Evolutionary conservation across 2,329 filamentous ascomycete genomes (phyloP).

Genomic region (Cercospora sp.): DNA sequence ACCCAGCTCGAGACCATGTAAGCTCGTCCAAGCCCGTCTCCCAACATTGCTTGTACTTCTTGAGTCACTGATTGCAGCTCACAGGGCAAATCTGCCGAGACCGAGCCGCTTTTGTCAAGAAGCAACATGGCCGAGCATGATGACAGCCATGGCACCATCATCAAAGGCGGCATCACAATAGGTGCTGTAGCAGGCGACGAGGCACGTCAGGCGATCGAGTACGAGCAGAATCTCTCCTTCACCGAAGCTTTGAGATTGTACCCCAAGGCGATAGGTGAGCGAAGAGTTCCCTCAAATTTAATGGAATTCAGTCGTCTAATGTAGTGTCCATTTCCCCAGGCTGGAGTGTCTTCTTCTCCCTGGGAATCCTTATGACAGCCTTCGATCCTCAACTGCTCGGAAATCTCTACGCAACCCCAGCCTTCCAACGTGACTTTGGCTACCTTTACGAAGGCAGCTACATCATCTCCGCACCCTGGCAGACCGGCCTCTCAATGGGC

Average conservation of each 20-base stretch:
- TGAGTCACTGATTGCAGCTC: neutral
- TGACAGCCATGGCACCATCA: conserved; percentile 4
- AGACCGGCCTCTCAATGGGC: conserved; percentile 50
- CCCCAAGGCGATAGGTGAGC: conserved; percentile 44
- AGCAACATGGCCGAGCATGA: neutral
- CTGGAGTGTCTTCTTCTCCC: conserved; percentile 62
- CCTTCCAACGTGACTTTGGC: conserved; percentile 60
- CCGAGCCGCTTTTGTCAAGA: neutral
- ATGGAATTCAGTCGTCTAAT: neutral
- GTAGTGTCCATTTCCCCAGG: neutral
- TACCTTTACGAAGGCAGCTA: conserved; percentile 49
- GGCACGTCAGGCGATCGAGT: conserved; percentile 29
- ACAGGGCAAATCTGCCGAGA: neutral
- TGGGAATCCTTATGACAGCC: conserved; percentile 60
- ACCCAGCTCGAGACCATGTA: neutral
- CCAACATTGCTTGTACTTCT: neutral
- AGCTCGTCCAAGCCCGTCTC: neutral
- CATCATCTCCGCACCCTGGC: conserved; percentile 44
- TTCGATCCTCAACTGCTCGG: conserved; percentile 67
- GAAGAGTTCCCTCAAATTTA: neutral
- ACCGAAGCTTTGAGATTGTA: conserved; percentile 46
- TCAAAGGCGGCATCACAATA: conserved; percentile 33
- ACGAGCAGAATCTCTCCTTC: conserved; percentile 35
- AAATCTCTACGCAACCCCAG: conserved; percentile 61
- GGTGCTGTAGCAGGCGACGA: conserved; percentile 35